Base-by-base conservation (phyloP, 768 basidiomycete species). In the Psilocybe cyanescens region DNA sequence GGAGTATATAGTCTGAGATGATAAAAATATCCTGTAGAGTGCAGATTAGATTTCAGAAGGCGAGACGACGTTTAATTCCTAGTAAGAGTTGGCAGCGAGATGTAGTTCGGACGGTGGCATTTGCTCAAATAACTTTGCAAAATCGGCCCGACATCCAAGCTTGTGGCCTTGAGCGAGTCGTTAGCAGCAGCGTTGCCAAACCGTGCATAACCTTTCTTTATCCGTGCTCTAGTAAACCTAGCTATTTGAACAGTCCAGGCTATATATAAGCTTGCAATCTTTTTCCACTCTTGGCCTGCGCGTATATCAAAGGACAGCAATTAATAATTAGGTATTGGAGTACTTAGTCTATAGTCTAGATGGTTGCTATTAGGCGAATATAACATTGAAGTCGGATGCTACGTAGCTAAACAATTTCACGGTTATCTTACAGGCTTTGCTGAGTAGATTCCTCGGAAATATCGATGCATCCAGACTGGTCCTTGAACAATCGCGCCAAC, bases 401-500 rank as follows among this genome's bases (percentile, higher is more conserved):
- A 57, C 19, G 45, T 44, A 39, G 11, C 8, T 46, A 7, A 12
- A 3, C 28, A 31, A 19, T 9, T 30, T 52, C 11, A 44, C 8
- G 37, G n/a, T 58, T 39, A 58, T n/a, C 37, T 50, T 14, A 1
- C 51, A 31, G 41, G n/a, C 12, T 37, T 45, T n/a, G 60, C 52
- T n/a, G 55, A 51, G 47, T 65, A 75, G 52, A 80, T 70, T 7
- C 69, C 68, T 2, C 63, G 61, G 59, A 81, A 76, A 59, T 81
- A 80, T 17, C 67, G 71, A 53, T 68, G 60, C 50, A 79, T 46
- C 31, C 78, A 74, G 5, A 69, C 65, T 8, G 61, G 59, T 14
- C 73, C 75, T 19, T 68, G 67, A 16, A 76, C 76, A 33, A 79
- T 69, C 3, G 77, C 79, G 16, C 82, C 83, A 4, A 80, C 70